phyloP scores from a whole-genome alignment of 768 basidiomycete species.

The Austroboletus festivus region DNA sequence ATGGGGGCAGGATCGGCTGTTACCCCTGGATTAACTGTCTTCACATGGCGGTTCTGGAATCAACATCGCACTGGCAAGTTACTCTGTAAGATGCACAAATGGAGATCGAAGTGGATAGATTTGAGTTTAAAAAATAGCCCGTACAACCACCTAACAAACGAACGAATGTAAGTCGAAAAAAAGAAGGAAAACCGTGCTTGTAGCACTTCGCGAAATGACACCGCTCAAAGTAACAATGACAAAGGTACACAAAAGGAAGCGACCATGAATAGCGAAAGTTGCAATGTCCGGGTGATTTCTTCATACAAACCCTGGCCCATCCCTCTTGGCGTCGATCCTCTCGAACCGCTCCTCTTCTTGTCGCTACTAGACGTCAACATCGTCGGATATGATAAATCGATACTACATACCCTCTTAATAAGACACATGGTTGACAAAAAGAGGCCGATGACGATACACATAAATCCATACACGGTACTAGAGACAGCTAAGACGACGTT shows the following conservation, averaged over 20 bases:
- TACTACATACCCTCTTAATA: constrained; percentile 64
- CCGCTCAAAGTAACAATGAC: not conserved
- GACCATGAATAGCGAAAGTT: too few relatives aligned
- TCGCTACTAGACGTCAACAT: constrained; percentile 45
- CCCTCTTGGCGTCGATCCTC: constrained; percentile 87
- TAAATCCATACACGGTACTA: constrained; percentile 76
- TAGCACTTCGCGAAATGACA: constrained; percentile 1
- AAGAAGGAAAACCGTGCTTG: not conserved
- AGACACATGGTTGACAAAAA: constrained; percentile 82
- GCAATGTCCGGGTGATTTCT: not conserved
- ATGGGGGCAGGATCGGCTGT: not conserved
- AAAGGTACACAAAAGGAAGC: not conserved
- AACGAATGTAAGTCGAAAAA: too few relatives aligned
- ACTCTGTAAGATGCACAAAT: too few relatives aligned
- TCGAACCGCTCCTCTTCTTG: constrained; percentile 80
- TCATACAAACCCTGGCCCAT: constrained; percentile 83
- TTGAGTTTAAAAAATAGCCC: not conserved
- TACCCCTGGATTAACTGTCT: too few relatives aligned
- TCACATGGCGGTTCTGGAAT: too few relatives aligned
- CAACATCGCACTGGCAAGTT: too few relatives aligned
- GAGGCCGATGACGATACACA: constrained; percentile 71
- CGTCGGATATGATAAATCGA: not conserved
- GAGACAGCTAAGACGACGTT: not conserved
- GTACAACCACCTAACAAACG: constrained; percentile 1
- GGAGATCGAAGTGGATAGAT: too few relatives aligned